A percentile compares a stretch with the other conserved stretches of the same genome.
Conservation (phyloP, 164 flowering plant species). For the Houttuynia cordata region DNA sequence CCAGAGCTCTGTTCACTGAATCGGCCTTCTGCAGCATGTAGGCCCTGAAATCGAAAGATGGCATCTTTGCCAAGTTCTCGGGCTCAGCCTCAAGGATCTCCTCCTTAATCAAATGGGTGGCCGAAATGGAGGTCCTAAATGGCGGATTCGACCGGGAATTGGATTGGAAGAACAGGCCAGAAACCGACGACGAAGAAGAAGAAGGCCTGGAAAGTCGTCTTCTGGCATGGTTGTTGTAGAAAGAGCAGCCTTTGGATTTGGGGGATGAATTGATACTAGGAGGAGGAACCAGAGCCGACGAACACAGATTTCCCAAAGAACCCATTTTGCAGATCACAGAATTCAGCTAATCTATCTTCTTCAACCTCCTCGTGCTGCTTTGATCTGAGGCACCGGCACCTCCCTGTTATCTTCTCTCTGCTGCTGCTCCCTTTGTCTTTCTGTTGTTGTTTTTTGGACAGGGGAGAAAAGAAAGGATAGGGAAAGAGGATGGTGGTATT, state of each 20-base stretch:
- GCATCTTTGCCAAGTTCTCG: slow-evolving; percentile 5
- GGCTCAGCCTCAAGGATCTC: slow-evolving; percentile 1
- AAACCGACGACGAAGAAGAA: background rate
- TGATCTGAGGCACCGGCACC: background rate
- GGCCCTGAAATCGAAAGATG: slow-evolving; percentile 34
- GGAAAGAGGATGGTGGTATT: too few relatives aligned
- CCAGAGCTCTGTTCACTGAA: slow-evolving; percentile 44
- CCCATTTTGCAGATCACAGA: slow-evolving; percentile 1
- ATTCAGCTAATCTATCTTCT: too few relatives aligned
- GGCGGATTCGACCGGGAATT: background rate
- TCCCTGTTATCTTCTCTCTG: too few relatives aligned
- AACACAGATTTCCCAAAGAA: slow-evolving; percentile 4
- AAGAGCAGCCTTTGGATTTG: background rate
- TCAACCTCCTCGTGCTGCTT: too few relatives aligned
- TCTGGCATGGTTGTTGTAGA: background rate
- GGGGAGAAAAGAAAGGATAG: too few relatives aligned
- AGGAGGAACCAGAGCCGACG: slow-evolving; percentile 3
- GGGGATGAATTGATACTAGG: background rate
- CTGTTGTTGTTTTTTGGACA: too few relatives aligned
- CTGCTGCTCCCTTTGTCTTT: too few relatives aligned
- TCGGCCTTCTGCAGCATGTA: slow-evolving; percentile 32
- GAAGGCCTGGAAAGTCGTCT: background rate
- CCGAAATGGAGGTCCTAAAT: slow-evolving; percentile 13
- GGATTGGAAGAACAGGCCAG: background rate
- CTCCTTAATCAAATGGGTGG: slow-evolving; percentile 20